Base-by-base conservation (phyloP, 352 stramenopile species). In the Phytophthora europaea region DNA sequence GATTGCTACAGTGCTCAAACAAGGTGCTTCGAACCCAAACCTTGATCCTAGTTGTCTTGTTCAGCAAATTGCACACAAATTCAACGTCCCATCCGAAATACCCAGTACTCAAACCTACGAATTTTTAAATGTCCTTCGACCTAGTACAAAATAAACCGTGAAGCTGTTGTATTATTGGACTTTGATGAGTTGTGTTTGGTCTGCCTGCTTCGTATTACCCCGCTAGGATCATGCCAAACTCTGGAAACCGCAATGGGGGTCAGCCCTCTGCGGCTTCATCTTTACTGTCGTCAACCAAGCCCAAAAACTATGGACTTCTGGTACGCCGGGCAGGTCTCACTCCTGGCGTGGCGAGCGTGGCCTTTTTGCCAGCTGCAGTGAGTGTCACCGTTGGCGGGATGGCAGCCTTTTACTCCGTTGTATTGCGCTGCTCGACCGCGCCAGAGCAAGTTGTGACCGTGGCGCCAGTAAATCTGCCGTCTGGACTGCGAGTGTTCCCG, bases 371-470 rank as follows among this genome's bases (percentile, higher is more conserved):
- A 9, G 60, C 66, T 6, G 62, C 69, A 26, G 68, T 92, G 18
- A 59, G 62, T 31, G 78, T 91, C 50, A 88, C 69, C 0, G 76
- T 90, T 7, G 77, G 79, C 9, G 82, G 83, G 13, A 69, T 72
- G 34, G 73, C 75, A 13, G 83, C 83, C 6, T 91, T 91, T 54
- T 92, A 92, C 68, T 84, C 83, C 10, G 85, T 79, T 1, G 61
- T 60, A 34, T 66, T 92, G 22, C 79, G 80, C 28, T 84, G 74
- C 10, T 75, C 72, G 7, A 79, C 31, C 18, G 70, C 61, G n/a
- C 83, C 83, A 7, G 66, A 85, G 28, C 71, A 81, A 50, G 10
- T 66, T 1, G 85, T 92, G 33, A 90, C 85, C 5, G 57, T 92
- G 33, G 76, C 74, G 1, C 83, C 79, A 0, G 78, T 75, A 3